Conservation (phyloP, 148 eudicot genomes). For the Rhododendron ferrugineum region DNA sequence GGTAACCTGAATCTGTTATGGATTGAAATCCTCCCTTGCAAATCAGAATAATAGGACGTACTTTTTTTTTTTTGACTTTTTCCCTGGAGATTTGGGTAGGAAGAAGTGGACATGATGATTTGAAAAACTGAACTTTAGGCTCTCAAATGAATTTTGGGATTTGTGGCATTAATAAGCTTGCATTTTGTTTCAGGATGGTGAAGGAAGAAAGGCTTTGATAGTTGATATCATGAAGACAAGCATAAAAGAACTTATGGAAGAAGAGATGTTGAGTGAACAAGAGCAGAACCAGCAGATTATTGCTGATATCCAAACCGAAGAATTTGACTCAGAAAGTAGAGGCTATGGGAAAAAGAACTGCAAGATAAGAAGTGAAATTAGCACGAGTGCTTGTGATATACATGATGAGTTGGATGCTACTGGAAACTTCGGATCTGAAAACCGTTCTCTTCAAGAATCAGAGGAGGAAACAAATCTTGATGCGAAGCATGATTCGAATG, state of each 20-base stretch:
- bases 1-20: neutral
- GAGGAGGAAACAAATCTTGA: constrained; percentile 41
- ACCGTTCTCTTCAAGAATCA: constrained; percentile 24
- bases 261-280: constrained; percentile 71
- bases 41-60: neutral
- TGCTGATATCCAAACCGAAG: constrained; percentile 23
- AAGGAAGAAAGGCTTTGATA: constrained; percentile 28
- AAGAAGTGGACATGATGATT: constrained; percentile 25
- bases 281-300: constrained; percentile 23
- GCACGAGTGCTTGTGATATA: constrained; percentile 43
- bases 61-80: neutral
- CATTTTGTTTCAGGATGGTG: constrained; percentile 44
- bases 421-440: constrained; percentile 23
- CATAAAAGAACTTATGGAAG: constrained; percentile 89
- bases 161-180: constrained; percentile 9
- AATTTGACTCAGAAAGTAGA: constrained; percentile 13
- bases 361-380: constrained; percentile 22
- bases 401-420: constrained; percentile 31
- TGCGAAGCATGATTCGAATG: constrained; percentile 30
- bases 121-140: neutral
- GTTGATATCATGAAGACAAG: constrained; percentile 48
- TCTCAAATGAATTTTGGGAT: neutral
- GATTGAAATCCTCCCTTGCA: constrained; percentile 5
- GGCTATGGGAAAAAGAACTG: constrained; percentile 30
- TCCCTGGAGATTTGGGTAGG: neutral